These are phyloP conservation scores for Plicaturopsis crispa DNA, from an alignment of 768 basidiomycete species.

Conservation along the genomic window DNA sequence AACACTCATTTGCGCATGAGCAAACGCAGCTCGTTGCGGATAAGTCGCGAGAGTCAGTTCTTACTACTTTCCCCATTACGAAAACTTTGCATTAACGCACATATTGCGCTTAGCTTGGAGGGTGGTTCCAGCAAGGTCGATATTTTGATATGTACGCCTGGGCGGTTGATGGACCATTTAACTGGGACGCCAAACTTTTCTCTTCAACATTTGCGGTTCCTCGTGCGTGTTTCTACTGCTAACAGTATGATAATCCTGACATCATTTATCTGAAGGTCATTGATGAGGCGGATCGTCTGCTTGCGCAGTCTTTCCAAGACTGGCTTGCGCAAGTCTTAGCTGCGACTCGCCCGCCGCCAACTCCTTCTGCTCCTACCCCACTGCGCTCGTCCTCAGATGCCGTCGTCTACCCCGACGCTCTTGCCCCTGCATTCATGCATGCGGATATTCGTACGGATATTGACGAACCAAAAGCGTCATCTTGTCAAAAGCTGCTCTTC, in stretches of 20 bases:
- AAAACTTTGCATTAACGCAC: conserved; percentile 6
- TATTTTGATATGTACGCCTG: conserved; percentile 92
- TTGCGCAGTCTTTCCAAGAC: conserved; percentile 93
- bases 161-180: conserved; percentile 90
- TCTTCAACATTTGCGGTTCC: conserved; percentile 89
- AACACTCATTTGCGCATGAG: conserved; percentile 91
- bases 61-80: not conserved
- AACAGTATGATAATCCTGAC: conserved; percentile 2
- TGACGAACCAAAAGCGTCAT: conserved; percentile 48
- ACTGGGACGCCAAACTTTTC: conserved; percentile 85
- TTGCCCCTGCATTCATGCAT: conserved; percentile 53
- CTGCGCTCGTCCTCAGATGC: conserved; percentile 5
- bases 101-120: conserved; percentile 38
- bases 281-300: conserved; percentile 94
- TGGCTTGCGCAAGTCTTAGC: conserved; percentile 82
- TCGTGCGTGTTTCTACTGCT: conserved; percentile 42
- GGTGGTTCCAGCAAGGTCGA: conserved; percentile 92
- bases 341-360: conserved; percentile 48
- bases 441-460: conserved; percentile 39
- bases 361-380: conserved; percentile 2
- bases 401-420: conserved; percentile 36
- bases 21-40: conserved; percentile 74
- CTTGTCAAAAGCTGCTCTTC: conserved; percentile 93
- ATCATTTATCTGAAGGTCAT: conserved; percentile 54
- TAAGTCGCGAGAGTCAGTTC: conserved; percentile 38